Conservation (phyloP, 257 asterid species). For the Gynochthodes officinalis region DNA sequence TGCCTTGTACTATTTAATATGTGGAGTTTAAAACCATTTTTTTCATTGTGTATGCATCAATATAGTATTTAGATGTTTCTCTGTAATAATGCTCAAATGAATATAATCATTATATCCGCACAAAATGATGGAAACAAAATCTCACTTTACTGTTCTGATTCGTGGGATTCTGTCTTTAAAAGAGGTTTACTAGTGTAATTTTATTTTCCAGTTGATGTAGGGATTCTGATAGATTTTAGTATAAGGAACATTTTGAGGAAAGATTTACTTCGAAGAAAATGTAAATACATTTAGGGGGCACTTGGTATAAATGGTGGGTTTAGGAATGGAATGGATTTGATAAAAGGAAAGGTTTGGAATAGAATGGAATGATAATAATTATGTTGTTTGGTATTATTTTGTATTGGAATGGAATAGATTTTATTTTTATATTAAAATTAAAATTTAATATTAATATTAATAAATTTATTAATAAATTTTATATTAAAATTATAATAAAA, state of each 20-base stretch:
- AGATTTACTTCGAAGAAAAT: background rate
- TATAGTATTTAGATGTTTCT: background rate
- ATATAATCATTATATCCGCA: background rate
- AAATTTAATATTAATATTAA: too few relatives aligned
- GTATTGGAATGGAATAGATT: too few relatives aligned
- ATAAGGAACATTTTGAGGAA: background rate
- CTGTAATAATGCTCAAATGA: background rate
- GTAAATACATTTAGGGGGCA: too few relatives aligned
- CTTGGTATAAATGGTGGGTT: too few relatives aligned
- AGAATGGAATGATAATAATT: too few relatives aligned
- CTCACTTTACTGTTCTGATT: background rate
- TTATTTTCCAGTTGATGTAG: background rate
- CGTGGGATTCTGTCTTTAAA: background rate
- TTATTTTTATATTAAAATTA: too few relatives aligned
- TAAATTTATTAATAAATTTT: too few relatives aligned
- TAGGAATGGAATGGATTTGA: too few relatives aligned
- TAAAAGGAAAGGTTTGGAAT: too few relatives aligned
- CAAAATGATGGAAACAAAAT: background rate
- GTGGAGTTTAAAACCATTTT: background rate
- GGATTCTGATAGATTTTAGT: background rate
- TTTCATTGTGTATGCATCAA: slow-evolving; percentile 4
- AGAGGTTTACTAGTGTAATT: background rate
- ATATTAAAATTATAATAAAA: too few relatives aligned
- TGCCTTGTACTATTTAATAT: background rate
- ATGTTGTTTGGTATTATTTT: too few relatives aligned